Evolutionary conservation across 1,284 basidiomycete species (phyloP), one percentile per base, ranked within the genome.

Genomic region (Ganoderma resinaceum): DNA sequence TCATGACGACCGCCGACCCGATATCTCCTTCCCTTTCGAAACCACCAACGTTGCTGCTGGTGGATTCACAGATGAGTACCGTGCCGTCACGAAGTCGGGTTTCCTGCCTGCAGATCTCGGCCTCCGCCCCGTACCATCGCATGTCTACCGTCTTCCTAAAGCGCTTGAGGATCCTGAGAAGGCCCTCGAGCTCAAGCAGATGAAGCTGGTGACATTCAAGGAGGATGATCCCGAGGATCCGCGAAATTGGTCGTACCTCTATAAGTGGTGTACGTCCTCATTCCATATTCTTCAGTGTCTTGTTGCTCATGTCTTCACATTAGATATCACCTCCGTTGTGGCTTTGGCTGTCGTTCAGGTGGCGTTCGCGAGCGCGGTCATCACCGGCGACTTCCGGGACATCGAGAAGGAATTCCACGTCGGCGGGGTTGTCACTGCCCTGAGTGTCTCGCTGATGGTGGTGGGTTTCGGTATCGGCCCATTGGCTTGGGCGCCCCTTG

Each of bases 341-440:
- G 73, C 72, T 9, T 69, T 74, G 26, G 70, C 75, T 31, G 73
- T 79, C 60, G 75, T 72, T 26, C 73, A 64, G 65, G 88, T 87
- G 16, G 88, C 89, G 3, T 90, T 89, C 69, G 86, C 87, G 0
- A 88, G 86, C 9, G 87, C 88, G 0, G 86, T 89, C 18, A 86
- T 89, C 3, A 84, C 86, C 1, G 78, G 83, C 7, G 84, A 87
- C 14, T 78, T 81, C 0, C 55, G 40, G 0, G 75, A 76, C 14
- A 82, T 90, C 31, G 75, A 80, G 18, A 60, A 63, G 2, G 77
- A 83, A 3, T 90, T 90, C 66, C 67, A 82, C 18, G 81, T 87
- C 3, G 83, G 86, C 6, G 82, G 86, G 66, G 79, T 90, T 29
- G 79, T 88, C 3, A 89, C 86, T 23, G 74, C 76, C 5, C 53